These are phyloP conservation scores for Alternaria viburni DNA, from an alignment of 2,329 filamentous ascomycete genomes.

Conservation along the genomic window DNA sequence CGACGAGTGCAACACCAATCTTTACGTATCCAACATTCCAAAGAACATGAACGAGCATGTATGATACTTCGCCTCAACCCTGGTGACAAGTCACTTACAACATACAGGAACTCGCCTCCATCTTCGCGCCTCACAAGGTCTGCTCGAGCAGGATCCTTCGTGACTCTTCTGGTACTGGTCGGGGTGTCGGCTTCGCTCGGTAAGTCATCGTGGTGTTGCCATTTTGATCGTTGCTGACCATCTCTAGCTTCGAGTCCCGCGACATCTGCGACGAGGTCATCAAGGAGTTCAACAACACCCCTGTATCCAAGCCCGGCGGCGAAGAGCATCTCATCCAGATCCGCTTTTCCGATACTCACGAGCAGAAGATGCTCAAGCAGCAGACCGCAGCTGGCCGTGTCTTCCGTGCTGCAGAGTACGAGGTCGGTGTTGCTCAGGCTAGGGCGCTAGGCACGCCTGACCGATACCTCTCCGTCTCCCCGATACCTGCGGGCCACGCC, in stretches of 20 bases:
- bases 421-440: slow-evolving; percentile 51
- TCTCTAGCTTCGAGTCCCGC: slow-evolving; percentile 79
- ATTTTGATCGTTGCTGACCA: slow-evolving; percentile 2
- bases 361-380: slow-evolving; percentile 95
- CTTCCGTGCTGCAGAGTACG: slow-evolving; percentile 94
- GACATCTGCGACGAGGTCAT: slow-evolving; percentile 92
- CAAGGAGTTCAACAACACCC: slow-evolving; percentile 77
- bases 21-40: slow-evolving; percentile 97
- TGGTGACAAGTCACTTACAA: slow-evolving; percentile 18
- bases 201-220: slow-evolving; percentile 52
- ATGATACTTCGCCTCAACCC: slow-evolving; percentile 39
- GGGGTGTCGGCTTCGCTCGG: slow-evolving; percentile 97
- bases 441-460: slow-evolving; percentile 43
- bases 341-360: slow-evolving; percentile 94
- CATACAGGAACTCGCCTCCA: slow-evolving; percentile 73
- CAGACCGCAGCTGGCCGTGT: slow-evolving; percentile 94
- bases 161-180: slow-evolving; percentile 88
- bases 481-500: slow-evolving; percentile 37
- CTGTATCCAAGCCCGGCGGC: slow-evolving; percentile 62
- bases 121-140: slow-evolving; percentile 81
- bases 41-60: slow-evolving; percentile 91
- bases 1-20: slow-evolving; percentile 87
- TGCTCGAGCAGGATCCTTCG: slow-evolving; percentile 95
- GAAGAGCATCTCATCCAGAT: slow-evolving; percentile 87
- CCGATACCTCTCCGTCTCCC: slow-evolving; percentile 43